These are phyloP conservation scores for Cadophora gregata DNA, from an alignment of 2,329 filamentous ascomycete species.

Conservation along the genomic window DNA sequence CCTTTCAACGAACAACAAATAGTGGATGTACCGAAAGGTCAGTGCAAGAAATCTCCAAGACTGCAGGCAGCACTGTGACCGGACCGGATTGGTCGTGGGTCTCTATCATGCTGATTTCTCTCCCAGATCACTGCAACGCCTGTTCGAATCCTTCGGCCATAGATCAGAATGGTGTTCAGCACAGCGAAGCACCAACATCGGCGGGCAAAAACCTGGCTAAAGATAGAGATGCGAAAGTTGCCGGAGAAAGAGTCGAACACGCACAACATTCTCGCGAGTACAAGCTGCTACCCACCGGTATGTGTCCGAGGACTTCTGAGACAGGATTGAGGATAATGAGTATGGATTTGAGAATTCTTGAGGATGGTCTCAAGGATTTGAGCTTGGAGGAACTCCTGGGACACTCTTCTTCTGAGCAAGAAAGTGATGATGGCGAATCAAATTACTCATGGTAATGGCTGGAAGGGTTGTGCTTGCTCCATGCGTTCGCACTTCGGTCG, in stretches of 20 bases:
- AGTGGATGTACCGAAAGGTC: not conserved
- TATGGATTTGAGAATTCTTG: not conserved
- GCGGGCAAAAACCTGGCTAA: not conserved
- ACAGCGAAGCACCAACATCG: not conserved
- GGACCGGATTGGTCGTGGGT: not conserved
- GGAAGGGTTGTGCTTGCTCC: not conserved
- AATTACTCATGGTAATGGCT: not conserved
- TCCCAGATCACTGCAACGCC: not conserved
- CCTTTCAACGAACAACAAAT: not conserved
- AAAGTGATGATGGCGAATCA: not conserved
- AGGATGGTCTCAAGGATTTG: not conserved
- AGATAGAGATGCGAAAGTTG: not conserved
- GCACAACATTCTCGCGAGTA: not conserved
- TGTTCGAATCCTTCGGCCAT: not conserved
- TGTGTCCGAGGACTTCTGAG: not conserved
- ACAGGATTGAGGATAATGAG: not conserved
- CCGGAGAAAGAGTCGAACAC: not conserved
- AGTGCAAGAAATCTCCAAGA: not conserved
- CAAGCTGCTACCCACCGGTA: not conserved
- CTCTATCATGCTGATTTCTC: not conserved
- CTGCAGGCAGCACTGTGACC: not conserved
- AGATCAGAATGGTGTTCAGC: not conserved
- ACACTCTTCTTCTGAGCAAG: constrained; percentile 1
- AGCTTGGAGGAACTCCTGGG: not conserved
- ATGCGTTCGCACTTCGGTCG: not conserved